These are phyloP conservation scores for Pichia californica DNA, from an alignment of 805 yeast genomes.

Conservation along the genomic window DNA sequence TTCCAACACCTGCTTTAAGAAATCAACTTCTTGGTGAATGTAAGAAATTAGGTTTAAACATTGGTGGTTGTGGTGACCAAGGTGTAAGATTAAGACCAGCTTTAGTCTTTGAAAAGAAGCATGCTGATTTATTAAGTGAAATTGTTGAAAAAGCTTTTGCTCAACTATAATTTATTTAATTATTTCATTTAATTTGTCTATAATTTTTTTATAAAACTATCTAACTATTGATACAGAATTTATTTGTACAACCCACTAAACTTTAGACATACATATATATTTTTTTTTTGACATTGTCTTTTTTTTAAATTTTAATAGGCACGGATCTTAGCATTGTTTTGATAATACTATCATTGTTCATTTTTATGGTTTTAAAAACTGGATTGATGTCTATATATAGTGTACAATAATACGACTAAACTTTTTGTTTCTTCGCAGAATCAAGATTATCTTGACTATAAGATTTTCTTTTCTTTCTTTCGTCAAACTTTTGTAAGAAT, in stretches of 20 bases:
- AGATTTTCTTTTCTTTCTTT: constrained; percentile 28
- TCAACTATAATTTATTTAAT: constrained; percentile 5
- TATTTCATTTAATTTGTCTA: background rate
- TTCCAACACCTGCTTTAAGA: constrained; percentile 38
- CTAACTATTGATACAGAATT: no score
- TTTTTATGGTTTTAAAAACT: no score
- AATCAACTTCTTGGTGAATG: constrained; percentile 39
- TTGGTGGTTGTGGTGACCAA: constrained; percentile 61
- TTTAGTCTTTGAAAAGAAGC: constrained; percentile 53
- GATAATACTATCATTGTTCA: no score
- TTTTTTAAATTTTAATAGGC: no score
- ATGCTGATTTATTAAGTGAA: constrained; percentile 50
- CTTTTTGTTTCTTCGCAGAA: constrained; percentile 6
- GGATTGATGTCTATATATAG: no score
- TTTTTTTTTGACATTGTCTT: no score
- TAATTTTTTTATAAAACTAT: no score
- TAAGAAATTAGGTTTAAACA: constrained; percentile 51
- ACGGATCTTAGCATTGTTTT: no score
- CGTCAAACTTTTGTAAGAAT: constrained; percentile 42
- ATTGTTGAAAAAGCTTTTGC: constrained; percentile 31
- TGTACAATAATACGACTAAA: background rate
- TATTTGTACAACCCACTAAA: no score
- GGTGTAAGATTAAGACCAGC: constrained; percentile 62
- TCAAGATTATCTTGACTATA: background rate
- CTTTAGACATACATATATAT: no score